phyloP scores from a whole-genome alignment of 306 rosid genomes.

The Calophaca sinica region DNA sequence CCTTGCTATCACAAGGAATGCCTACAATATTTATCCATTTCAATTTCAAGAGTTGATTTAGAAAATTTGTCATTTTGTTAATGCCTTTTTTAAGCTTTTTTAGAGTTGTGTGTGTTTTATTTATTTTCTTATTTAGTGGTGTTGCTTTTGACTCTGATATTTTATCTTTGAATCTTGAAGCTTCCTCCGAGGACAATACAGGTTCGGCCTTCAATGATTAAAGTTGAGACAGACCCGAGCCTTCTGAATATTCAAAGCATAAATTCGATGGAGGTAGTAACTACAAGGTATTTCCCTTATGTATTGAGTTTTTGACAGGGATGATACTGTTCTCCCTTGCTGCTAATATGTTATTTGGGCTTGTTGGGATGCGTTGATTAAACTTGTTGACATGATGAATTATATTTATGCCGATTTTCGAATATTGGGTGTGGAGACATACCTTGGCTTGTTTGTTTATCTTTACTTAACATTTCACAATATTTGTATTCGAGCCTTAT shows the following conservation, averaged over 20 bases:
- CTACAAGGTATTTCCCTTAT: slow-evolving; percentile 64
- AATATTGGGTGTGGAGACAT: not conserved
- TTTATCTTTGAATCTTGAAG: slow-evolving; percentile 52
- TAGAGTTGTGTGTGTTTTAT: not conserved
- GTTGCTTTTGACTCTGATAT: not conserved
- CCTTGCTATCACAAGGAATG: not conserved
- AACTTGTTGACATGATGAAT: not conserved
- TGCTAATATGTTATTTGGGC: slow-evolving; percentile 5
- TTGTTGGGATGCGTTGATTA: not conserved
- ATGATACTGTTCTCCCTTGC: not conserved
- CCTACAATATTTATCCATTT: slow-evolving; percentile 13
- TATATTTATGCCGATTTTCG: slow-evolving; percentile 8
- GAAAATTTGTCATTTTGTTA: not conserved
- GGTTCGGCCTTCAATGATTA: slow-evolving; percentile 76
- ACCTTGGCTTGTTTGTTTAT: slow-evolving; percentile 5
- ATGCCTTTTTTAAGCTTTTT: not conserved
- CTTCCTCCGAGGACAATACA: slow-evolving; percentile 72
- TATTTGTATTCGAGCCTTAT: not conserved
- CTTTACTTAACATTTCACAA: not conserved
- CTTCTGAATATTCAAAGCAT: slow-evolving; percentile 45
- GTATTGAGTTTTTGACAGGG: not conserved
- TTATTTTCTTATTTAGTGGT: slow-evolving; percentile 10
- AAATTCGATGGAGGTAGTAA: slow-evolving; percentile 74
- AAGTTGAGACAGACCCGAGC: slow-evolving; percentile 56
- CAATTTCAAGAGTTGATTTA: not conserved